Evolutionary conservation across 2,329 filamentous ascomycete genomes (phyloP).

Genomic region (Hypoxylon sp.): DNA sequence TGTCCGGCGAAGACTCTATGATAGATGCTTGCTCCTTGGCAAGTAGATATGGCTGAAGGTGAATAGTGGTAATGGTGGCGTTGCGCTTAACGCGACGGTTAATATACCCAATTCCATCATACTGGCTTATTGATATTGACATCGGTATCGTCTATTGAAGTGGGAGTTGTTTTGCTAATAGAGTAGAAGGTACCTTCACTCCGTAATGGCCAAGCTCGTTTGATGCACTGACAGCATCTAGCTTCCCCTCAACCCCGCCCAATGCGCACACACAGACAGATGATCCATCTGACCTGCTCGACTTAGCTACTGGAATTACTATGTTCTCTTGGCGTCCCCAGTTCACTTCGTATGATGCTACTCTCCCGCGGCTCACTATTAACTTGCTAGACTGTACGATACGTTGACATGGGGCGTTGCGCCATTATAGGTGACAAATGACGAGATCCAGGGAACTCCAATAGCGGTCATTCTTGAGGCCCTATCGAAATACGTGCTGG

Average conservation of each 20-base stretch:
- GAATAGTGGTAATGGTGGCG: background rate
- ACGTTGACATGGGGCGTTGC: constrained; percentile 4
- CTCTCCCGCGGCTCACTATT: background rate
- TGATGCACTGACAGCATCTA: background rate
- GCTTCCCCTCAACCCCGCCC: constrained; percentile 22
- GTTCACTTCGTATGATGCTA: constrained; percentile 2
- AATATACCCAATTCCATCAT: background rate
- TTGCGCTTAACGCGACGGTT: background rate
- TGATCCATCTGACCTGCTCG: constrained; percentile 23
- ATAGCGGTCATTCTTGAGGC: too few species aligned
- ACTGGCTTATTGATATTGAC: background rate
- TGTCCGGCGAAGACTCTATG: too few species aligned
- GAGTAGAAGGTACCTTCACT: too few species aligned
- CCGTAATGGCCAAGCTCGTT: too few species aligned
- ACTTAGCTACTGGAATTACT: constrained; percentile 29
- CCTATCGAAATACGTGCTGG: background rate
- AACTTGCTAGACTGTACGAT: background rate
- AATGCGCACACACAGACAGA: too few species aligned
- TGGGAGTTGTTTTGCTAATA: background rate
- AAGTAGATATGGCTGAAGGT: too few species aligned
- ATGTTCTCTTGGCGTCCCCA: constrained; percentile 22
- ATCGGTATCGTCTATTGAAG: too few species aligned
- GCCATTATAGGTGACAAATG: constrained; percentile 23
- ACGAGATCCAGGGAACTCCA: background rate
- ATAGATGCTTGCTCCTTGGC: too few species aligned